Percentiles rank a stretch among this genome's conserved stretches.
Evolutionary conservation across 139 green algal genomes (phyloP).

Genomic region (Tetraselmis chui): DNA sequence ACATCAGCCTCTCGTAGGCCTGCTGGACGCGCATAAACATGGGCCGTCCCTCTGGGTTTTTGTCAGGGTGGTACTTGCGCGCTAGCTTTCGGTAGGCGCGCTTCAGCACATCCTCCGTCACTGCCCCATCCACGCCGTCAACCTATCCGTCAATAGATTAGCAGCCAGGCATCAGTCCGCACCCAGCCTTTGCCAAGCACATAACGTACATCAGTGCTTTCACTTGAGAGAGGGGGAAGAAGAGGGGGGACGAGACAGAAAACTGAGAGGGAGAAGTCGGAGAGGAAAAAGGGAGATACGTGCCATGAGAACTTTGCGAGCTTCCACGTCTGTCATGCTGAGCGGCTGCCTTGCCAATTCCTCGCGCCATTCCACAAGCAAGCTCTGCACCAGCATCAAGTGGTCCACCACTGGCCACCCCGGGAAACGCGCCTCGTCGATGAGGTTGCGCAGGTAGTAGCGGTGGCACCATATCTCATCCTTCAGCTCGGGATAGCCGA

Average conservation of each 20-base stretch:
- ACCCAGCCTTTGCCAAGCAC: too few species aligned
- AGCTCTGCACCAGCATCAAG: conserved; percentile 76
- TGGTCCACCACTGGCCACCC: conserved; percentile 78
- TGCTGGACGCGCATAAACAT: conserved; percentile 74
- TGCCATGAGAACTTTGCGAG: conserved; percentile 30
- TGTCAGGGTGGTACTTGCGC: conserved; percentile 84
- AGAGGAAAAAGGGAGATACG: too few species aligned
- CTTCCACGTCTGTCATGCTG: conserved; percentile 55
- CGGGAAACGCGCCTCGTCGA: conserved; percentile 65
- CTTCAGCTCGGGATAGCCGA: conserved; percentile 80
- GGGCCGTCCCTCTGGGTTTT: conserved; percentile 80
- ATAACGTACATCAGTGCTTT: too few species aligned
- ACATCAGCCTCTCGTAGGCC: conserved; percentile 84
- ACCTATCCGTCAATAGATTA: too few species aligned
- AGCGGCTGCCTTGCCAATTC: conserved; percentile 71
- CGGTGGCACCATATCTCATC: conserved; percentile 85
- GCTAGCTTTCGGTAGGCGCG: conserved; percentile 63
- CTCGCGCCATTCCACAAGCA: conserved; percentile 78
- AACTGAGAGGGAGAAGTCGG: too few species aligned
- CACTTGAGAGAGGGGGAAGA: too few species aligned
- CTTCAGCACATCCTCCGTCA: conserved; percentile 71
- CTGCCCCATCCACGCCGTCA: conserved; percentile 2
- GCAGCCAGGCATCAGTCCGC: too few species aligned
- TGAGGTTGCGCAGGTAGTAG: conserved; percentile 92
- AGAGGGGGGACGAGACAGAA: too few species aligned